Base-by-base conservation (phyloP, 2,329 filamentous ascomycete genomes). In the Neoarthrinium moseri region DNA sequence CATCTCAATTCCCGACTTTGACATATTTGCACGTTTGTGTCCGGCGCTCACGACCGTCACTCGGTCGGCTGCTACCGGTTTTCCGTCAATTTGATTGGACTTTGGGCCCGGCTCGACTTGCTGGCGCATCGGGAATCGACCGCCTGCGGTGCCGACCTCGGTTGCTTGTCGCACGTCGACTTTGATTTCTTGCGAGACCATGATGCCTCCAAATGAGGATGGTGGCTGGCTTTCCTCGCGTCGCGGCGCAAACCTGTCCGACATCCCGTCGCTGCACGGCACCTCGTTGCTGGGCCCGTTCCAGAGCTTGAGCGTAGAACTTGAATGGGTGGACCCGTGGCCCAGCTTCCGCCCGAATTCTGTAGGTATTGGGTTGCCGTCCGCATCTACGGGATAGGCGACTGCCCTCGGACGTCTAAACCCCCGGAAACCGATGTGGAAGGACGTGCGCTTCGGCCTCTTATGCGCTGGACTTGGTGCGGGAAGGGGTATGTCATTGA, bases 141-240 rank as follows among this genome's bases (percentile, higher is more conserved):
- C 30, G 20, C 61, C 57, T 0, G 56, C 56, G 1, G 24, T 26
- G 49, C 50, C 47, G 3, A 52, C 51, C 18, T 64, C 58, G 22
- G 66, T 62, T 6, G 63, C 53, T 36, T 54, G 54, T 22, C 52
- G 52, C 40, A 72, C 67, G 38, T 81, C 73, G n/a, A 84, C 74
- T 6, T 74, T 76, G 45, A 84, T 76, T 54, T 85, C 79, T 51
- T 81, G 78, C 20, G 77, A 80, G 6, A 84, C 75, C 68, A 83
- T 76, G 57, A 84, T 85, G 18, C 81, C 79, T 6, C 80, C 78
- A 40, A 73, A 70, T 7, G 59, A 55, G 6, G 51, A 51, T 5
- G 49, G 40, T 22, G 47, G 42, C 24, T 43, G 44, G 26, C 44
- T 12, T n/a, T 53, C 50, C 49, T 50, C n/a, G 34, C 39, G 27